Evolutionary conservation across 768 basidiomycete genomes (phyloP), one percentile per base, ranked within the genome.

Genomic region (Kwoniella botswanensis): DNA sequence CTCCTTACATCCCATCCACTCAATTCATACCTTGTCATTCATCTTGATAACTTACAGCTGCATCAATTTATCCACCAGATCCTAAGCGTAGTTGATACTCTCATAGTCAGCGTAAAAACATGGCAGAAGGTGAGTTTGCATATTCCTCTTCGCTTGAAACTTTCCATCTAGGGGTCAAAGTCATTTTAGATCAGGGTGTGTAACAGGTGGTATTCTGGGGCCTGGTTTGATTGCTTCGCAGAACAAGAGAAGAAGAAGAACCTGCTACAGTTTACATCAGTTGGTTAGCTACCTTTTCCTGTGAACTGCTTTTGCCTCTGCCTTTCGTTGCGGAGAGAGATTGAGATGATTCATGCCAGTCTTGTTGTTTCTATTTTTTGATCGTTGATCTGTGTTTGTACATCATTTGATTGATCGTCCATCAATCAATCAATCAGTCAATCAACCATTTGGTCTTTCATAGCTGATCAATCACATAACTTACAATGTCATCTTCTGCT

Each of bases 401-500:
- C 18, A 50, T 46, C 18, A 46, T 50, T 50, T 17, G 46, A 50
- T 50, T 18, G 15, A 50, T 50, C 46, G 12, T 13, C 18, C 18
- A 13, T 50, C 18, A 18, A 15, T 46, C 44, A 29, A 35, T 50
- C 13, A 13, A 17, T 50, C 12, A 15, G 0, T 50, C 46, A 18
- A 17, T 50, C 46, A 18, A 17, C 12, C 44, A 7, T 46, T 6
- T 15, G 46, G 12, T 15, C 4, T 50, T 1, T 18, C 4, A 13
- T 15, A 50, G 46, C 46, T 50, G 15, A 50, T 50, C 46, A 50
- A 17, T 13, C 17, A 0, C 0, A 12, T 22, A 35, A 21, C 1
- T 9, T 17, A 61, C 42, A 61, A 61, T 61, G 59, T 61, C 59
- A 61, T 65, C 64, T 43, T 65, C 64, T 26, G 21, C 54, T 57